Evolutionary conservation across 306 rosid genomes (phyloP).

Genomic region (Alnus glutinosa): DNA sequence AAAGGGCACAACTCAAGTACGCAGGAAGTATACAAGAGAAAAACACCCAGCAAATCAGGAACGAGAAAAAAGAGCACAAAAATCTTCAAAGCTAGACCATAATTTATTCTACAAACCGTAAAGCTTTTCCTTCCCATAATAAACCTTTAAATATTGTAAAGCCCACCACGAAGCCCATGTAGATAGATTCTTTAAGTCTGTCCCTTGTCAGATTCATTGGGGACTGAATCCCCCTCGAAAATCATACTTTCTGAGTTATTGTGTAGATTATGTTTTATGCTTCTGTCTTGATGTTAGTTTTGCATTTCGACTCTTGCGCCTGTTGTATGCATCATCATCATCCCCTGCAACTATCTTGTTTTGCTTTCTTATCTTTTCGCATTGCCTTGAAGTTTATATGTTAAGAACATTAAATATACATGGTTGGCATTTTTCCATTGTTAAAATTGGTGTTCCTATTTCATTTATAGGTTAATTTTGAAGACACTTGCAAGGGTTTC

Average conservation of each 20-base stretch:
- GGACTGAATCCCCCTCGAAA: too few species aligned
- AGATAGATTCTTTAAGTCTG: too few species aligned
- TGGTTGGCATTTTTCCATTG: constrained; percentile 8
- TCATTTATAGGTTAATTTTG: constrained; percentile 83
- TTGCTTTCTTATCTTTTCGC: neutral
- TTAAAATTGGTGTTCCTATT: constrained; percentile 19
- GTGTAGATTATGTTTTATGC: neutral
- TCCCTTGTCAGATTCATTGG: too few species aligned
- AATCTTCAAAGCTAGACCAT: too few species aligned
- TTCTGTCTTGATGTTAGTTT: neutral
- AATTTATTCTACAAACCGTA: too few species aligned
- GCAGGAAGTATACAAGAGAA: too few species aligned
- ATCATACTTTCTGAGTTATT: neutral
- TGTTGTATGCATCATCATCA: neutral
- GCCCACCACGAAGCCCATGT: too few species aligned
- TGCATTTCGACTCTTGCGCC: neutral
- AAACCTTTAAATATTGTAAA: too few species aligned
- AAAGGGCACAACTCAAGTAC: too few species aligned
- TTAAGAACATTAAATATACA: constrained; percentile 10
- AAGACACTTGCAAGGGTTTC: constrained; percentile 97
- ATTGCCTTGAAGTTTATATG: constrained; percentile 8
- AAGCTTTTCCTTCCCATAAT: too few species aligned
- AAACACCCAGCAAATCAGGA: too few species aligned
- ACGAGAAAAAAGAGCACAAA: too few species aligned
- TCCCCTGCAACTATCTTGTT: neutral